Evolutionary conservation across 202 grass and related monocot species (phyloP), one percentile per base, ranked within the genome.

Genomic region (Schoenoplectus tabernaemontani): DNA sequence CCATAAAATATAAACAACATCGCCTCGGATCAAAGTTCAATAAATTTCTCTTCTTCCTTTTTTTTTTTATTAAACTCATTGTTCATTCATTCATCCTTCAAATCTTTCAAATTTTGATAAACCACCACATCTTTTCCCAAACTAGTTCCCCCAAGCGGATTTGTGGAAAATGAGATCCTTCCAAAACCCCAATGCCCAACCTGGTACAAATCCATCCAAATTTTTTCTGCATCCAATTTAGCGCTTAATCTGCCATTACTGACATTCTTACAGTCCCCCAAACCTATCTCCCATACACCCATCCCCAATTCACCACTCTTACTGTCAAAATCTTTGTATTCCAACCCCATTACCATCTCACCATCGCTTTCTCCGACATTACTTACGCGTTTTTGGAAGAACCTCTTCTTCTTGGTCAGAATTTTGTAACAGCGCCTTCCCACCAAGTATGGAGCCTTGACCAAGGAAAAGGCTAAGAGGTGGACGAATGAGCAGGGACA

Each of bases 101-200:
- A 50, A 47, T 50, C 64, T 58, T 48, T 72, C 46, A 66, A 26
- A 70, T 80, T 83, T 41, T 44, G 44, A 78, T 82, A 83, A 86
- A 72, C 42, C 24, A 57, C 36, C 28, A 56, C 23, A 22, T 59
- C 46, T 80, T 59, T 73, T 62, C 53, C 64, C 68, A 26, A 70
- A 60, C 4, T 28, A 46, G 41, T 79, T 15, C 76, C 23, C 17
- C 34, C 64, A 30, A 69, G 34, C 3, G 66, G 80, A 51, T 23
- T 51, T 66, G 64, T 63, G 1, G 95, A 98, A 85, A 90, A 90
- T 32, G 95, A 98, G 34, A 92, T 66, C 83, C 95, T 84, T 41
- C 95, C 95, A 71, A 98, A 98, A 0, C 95, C 91, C 89, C 95
- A 98, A 5, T 89, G 84, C 8, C 91, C 95, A 70, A 89, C 78